A percentile compares a stretch with the other conserved stretches of the same genome.
These are phyloP conservation scores for Tuber melanosporum DNA, from an alignment of 495 filamentous ascomycete genomes.

Conservation along the genomic window DNA sequence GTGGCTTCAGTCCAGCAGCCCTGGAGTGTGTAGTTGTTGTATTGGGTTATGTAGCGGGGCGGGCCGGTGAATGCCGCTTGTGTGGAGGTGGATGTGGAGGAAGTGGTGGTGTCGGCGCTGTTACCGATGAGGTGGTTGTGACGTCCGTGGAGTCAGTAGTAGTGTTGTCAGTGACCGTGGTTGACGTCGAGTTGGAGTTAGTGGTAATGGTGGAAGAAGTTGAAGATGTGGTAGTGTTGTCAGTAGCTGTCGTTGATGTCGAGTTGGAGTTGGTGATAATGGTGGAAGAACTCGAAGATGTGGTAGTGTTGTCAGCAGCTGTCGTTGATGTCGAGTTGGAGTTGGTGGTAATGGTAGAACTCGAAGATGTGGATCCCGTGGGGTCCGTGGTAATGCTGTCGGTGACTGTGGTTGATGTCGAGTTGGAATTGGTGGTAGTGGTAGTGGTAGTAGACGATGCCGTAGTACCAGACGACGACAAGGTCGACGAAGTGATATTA, in stretches of 20 bases:
- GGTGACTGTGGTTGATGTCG: slow-evolving; percentile 3
- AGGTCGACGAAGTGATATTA: not conserved
- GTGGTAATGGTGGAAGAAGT: not conserved
- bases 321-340: not conserved
- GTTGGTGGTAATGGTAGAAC: not conserved
- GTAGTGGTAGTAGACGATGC: not conserved
- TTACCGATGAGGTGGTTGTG: slow-evolving; percentile 12
- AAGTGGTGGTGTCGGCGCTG: slow-evolving; percentile 7
- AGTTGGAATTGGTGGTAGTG: not conserved
- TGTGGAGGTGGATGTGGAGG: slow-evolving; percentile 24
- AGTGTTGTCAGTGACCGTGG: slow-evolving; percentile 7
- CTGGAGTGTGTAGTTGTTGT: slow-evolving; percentile 15
- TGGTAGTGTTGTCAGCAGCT: slow-evolving; percentile 11
- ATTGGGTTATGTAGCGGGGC: slow-evolving; percentile 15
- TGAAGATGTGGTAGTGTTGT: slow-evolving; percentile 6
- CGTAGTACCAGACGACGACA: not conserved
- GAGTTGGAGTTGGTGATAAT: not conserved
- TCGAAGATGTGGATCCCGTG: slow-evolving; percentile 9
- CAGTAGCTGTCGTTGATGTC: slow-evolving; percentile 3
- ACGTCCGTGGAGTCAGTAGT: slow-evolving; percentile 1
- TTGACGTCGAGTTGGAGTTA: not conserved
- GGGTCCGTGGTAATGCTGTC: slow-evolving; percentile 9
- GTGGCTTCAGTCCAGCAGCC: slow-evolving; percentile 44
- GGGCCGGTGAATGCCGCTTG: slow-evolving; percentile 8
- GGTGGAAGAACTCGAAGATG: not conserved